Base-by-base conservation (phyloP, 2,329 filamentous ascomycete genomes). In the Magnaporthiopsis incrustans region DNA sequence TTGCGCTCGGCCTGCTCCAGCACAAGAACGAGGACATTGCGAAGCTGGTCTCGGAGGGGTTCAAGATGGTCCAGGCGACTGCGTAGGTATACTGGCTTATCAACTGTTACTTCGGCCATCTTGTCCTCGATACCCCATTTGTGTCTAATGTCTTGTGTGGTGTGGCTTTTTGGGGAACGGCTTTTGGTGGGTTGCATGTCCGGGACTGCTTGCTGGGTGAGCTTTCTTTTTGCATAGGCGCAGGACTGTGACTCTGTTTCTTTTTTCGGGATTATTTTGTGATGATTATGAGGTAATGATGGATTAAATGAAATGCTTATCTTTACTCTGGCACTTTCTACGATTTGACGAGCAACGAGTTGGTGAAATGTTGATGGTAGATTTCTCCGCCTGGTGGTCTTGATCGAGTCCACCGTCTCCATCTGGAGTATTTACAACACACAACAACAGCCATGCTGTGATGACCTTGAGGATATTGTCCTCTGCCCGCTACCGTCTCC, bases 21-120 rank as follows among this genome's bases (percentile, higher is more conserved):
- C 95, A 99, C 75, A 96, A 95, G 81, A 94, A 94, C 70, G 91
- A 96, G 72, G 91, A 96, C 59, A 96, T 96, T 65, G 82, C 84
- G 65, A 95, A 92, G 79, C 74, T 88, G 65, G 82, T 96, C 25
- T 78, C 83, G 0, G 90, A 90, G 66, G 91, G 91, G 0, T 95
- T 92, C 78, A 89, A 86, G 73, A 77, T 93, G 62, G 82, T 93
- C 60, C 85, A 86, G 70, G 80, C 83, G 25, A 76, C 81, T 67
- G 87, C 85, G 66, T 89, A 61, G 44, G 10, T 6, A 2, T 5
- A 6, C 4, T 44, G 38, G 32, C 30, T 3, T 59, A 2, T 11
- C 53, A 14, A 22, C 26, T 10, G 12, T 33, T 35, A 14, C 14
- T 57, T 18, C 5, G 18, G 22, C 30, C n/a, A n/a, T n/a, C n/a